Percentiles rank a stretch among this genome's conserved stretches.
phyloP scores from a whole-genome alignment of 495 filamentous ascomycete genomes.

The Tuber umbilicatum region DNA sequence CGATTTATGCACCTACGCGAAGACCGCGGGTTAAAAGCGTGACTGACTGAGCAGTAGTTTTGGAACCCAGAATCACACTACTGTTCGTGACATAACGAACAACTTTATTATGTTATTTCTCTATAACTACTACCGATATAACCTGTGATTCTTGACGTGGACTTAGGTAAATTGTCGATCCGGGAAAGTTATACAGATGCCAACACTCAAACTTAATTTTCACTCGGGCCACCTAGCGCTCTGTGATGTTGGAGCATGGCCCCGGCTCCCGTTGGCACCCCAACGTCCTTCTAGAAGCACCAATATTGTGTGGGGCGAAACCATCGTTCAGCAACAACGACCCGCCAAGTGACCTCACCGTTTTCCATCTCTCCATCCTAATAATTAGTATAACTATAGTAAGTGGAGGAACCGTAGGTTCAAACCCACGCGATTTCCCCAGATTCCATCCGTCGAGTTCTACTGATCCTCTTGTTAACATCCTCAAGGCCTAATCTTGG shows the following conservation, averaged over 20 bases:
- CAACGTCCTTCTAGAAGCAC: constrained; percentile 1
- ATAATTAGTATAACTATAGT: background rate
- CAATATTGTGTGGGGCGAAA: background rate
- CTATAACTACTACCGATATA: background rate
- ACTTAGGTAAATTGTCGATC: background rate
- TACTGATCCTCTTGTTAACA: background rate
- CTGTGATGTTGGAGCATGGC: constrained; percentile 2
- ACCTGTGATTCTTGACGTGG: background rate
- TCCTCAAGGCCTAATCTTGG: too few species aligned
- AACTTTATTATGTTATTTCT: background rate
- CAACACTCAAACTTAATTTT: background rate
- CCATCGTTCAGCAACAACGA: background rate
- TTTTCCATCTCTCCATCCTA: background rate
- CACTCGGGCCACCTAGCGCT: background rate
- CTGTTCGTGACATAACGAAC: background rate
- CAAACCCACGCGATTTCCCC: background rate
- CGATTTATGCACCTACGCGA: background rate
- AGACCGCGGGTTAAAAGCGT: background rate
- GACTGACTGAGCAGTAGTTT: background rate
- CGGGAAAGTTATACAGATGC: background rate
- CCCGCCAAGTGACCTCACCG: background rate
- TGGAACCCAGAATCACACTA: background rate
- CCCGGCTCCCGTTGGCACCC: background rate
- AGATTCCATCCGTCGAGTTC: background rate
- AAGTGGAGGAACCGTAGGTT: background rate